Percentiles rank a stretch among this genome's conserved stretches.
phyloP scores from a whole-genome alignment of 2,329 filamentous ascomycete genomes.

The Gaeumannomyces tritici region DNA sequence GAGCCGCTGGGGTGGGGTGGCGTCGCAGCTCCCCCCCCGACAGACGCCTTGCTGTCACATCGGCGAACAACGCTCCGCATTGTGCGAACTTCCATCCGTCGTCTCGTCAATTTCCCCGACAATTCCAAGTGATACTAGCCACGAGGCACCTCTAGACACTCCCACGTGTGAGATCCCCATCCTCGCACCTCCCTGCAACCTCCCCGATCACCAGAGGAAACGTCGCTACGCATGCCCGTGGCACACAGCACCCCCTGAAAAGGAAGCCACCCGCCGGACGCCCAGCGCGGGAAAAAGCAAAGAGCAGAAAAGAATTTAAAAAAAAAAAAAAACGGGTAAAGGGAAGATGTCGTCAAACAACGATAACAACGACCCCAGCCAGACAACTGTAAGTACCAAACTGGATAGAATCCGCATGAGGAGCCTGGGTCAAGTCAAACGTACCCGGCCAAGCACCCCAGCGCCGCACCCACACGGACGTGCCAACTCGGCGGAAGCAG shows the following conservation, averaged over 20 bases:
- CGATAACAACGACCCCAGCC: slow-evolving; percentile 26
- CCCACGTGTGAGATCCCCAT: neutral
- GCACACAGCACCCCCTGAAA: neutral
- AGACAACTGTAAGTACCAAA: slow-evolving; percentile 26
- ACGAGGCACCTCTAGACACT: neutral
- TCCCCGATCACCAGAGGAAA: neutral
- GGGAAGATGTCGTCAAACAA: slow-evolving; percentile 26
- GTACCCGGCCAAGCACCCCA: too few species aligned
- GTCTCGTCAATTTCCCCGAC: neutral
- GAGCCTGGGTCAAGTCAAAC: too few species aligned
- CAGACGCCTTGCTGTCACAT: neutral
- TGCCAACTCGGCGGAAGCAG: neutral
- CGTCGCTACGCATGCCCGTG: neutral
- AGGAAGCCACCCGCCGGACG: neutral
- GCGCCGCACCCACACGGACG: neutral
- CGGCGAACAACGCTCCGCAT: too few species aligned
- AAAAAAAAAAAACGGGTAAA: neutral
- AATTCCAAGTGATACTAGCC: neutral
- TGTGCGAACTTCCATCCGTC: too few species aligned
- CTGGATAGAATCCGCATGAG: neutral
- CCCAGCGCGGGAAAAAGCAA: neutral
- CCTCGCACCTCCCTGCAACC: neutral
- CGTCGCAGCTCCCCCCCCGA: neutral
- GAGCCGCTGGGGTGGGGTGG: neutral
- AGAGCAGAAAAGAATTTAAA: neutral